phyloP scores from a whole-genome alignment of 2,329 filamentous ascomycete species.

The Aspergillus melleus region DNA sequence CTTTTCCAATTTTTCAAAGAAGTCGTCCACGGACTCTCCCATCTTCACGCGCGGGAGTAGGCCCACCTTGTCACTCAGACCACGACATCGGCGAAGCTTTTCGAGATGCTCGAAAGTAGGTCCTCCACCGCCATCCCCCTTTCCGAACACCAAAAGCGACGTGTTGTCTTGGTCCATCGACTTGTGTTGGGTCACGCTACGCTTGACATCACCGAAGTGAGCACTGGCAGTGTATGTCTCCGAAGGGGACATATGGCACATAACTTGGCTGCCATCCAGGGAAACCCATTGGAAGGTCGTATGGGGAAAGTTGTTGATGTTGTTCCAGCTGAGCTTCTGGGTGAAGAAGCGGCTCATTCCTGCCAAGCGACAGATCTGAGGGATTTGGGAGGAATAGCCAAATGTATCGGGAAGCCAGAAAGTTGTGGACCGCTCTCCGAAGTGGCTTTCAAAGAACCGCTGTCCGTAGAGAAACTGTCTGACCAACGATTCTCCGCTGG shows the following conservation, averaged over 20 bases:
- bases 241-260: constrained; percentile 95
- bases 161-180: constrained; percentile 91
- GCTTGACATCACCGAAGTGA: constrained; percentile 89
- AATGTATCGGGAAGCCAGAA: constrained; percentile 99
- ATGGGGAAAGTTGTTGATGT: constrained; percentile 98
- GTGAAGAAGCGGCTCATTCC: constrained; percentile 97
- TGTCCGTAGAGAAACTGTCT: constrained; percentile 96
- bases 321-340: constrained; percentile 99
- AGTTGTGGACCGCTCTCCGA: constrained; percentile 82
- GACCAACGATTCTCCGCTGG: constrained; percentile 89
- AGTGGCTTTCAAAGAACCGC: constrained; percentile 88
- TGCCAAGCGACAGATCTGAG: constrained; percentile 88
- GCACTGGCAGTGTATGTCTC: constrained; percentile 96
- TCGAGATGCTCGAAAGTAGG: constrained; percentile 93
- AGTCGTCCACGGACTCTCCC: constrained; percentile 88
- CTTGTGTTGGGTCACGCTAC: constrained; percentile 90
- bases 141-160: constrained; percentile 90
- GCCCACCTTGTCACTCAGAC: constrained; percentile 83
- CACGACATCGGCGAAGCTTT: constrained; percentile 88
- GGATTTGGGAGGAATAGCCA: constrained; percentile 92
- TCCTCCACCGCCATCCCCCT: constrained; percentile 93
- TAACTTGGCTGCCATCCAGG: constrained; percentile 90
- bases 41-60: constrained; percentile 83
- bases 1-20: constrained; percentile 81
- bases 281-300: constrained; percentile 99